phyloP scores from a whole-genome alignment of 306 rosid genomes.

The Begonia loranthoides region DNA sequence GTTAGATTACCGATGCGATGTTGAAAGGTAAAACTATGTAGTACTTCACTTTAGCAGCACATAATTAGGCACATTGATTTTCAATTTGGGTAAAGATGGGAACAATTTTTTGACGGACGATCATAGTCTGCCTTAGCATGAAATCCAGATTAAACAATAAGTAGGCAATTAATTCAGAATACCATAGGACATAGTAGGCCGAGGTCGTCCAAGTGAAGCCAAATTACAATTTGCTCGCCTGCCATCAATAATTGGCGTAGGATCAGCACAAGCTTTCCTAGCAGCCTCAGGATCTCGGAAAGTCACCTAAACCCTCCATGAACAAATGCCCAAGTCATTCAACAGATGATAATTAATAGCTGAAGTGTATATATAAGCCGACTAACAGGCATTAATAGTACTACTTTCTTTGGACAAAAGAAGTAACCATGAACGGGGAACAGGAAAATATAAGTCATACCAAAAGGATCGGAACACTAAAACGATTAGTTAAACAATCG shows the following conservation, averaged over 20 bases:
- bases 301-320: constrained; percentile 99
- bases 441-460: background rate
- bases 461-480: too few species aligned
- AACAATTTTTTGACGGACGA: too few species aligned
- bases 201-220: constrained; percentile 86
- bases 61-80: too few species aligned
- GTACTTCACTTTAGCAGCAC: too few species aligned
- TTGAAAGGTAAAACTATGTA: too few species aligned
- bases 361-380: background rate
- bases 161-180: background rate
- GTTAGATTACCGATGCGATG: too few species aligned
- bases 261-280: constrained; percentile 82
- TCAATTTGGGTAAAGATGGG: too few species aligned
- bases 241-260: constrained; percentile 81
- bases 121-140: too few species aligned
- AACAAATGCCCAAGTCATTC: constrained; percentile 57
- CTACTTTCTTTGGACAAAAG: too few species aligned
- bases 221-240: constrained; percentile 90
- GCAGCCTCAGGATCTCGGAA: constrained; percentile 95
- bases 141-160: background rate
- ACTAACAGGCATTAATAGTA: too few species aligned
- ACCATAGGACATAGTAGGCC: constrained; percentile 59
- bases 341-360: background rate
- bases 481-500: too few species aligned
- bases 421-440: background rate